Percentiles rank a stretch among this genome's conserved stretches.
phyloP scores from a whole-genome alignment of 2,329 filamentous ascomycete genomes.

The Penicillium carneum region DNA sequence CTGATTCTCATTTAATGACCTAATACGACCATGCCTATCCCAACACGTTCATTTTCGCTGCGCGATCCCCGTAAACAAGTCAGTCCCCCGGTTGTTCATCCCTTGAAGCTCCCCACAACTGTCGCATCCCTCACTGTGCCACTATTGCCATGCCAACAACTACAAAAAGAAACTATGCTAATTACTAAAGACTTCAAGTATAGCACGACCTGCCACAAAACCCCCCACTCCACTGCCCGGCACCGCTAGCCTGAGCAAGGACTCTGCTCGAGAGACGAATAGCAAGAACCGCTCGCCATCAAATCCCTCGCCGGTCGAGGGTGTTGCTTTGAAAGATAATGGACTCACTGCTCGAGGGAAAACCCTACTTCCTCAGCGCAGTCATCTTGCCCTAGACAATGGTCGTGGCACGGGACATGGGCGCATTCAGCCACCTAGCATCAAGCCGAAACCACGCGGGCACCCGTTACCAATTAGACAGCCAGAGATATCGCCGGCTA shows the following conservation, averaged over 20 bases:
- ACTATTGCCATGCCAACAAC: slow-evolving; percentile 1
- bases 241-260: slow-evolving; percentile 26
- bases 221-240: slow-evolving; percentile 6
- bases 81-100: slow-evolving; percentile 24
- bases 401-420: slow-evolving; percentile 21
- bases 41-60: slow-evolving; percentile 47
- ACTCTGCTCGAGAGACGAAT: slow-evolving; percentile 21
- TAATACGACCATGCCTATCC: slow-evolving; percentile 46
- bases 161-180: slow-evolving; percentile 9
- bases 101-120: slow-evolving; percentile 21
- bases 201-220: slow-evolving; percentile 34
- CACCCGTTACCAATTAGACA: slow-evolving; percentile 29
- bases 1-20: slow-evolving; percentile 7
- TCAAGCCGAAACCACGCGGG: slow-evolving; percentile 27
- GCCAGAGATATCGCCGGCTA: slow-evolving; percentile 5
- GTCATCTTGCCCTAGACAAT: slow-evolving; percentile 32
- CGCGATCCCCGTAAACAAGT: slow-evolving; percentile 47
- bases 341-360: slow-evolving; percentile 35
- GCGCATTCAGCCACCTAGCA: slow-evolving; percentile 34
- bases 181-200: slow-evolving; percentile 32
- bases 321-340: slow-evolving; percentile 25
- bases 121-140: slow-evolving; percentile 27
- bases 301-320: slow-evolving; percentile 27
- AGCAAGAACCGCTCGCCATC: slow-evolving; percentile 20
- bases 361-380: slow-evolving; percentile 45